Base-by-base conservation (phyloP, 1,284 basidiomycete genomes). In the Papiliotrema nemorosa region DNA sequence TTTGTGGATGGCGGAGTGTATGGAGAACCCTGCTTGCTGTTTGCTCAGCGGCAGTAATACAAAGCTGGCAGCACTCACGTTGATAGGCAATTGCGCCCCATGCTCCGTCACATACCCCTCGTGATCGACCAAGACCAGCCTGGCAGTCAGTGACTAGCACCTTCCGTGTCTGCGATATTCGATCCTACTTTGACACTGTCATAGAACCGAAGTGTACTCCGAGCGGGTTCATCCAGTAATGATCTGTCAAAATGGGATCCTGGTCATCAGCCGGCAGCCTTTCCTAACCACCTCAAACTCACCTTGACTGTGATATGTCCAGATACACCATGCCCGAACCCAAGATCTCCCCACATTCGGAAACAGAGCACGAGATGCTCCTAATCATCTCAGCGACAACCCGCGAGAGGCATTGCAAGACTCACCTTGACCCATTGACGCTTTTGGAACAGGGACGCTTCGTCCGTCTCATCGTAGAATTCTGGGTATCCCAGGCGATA, bases 241-340 rank as follows among this genome's bases (percentile, higher is more conserved):
- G 78, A 56, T 80, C 76, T 39, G 73, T 65, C 40, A 74, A 71
- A 53, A 80, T 76, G 6, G 78, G 77, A 55, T 82, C 81, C 66
- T 81, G 76, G 41, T n/a, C n/a, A 16, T 36, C n/a, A 36, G 35
- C 35, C 5, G n/a, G 4, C 6, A 5, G 5, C 6, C 35, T 5
- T 5, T 16, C 4, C 35, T 16, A 36, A 5, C 35, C 21, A n/a
- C 31, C 31, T 34, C n/a, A 10, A 16, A 36, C 35, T 5, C 21
- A 16, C 35, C 35, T 36, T 36, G 35, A 82, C 79, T 22, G 83
- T 84, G 57, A 84, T 80, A 65, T 83, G 82, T 1, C 81, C 81
- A 12, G 80, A 78, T 25, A 78, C 74, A 16, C 82, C 82, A 57
- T 84, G 82, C 42, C 80, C 81, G 55, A 78, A 82, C 3, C 81